Base-by-base conservation (phyloP, 495 filamentous ascomycete species). In the Neurospora cerealis region DNA sequence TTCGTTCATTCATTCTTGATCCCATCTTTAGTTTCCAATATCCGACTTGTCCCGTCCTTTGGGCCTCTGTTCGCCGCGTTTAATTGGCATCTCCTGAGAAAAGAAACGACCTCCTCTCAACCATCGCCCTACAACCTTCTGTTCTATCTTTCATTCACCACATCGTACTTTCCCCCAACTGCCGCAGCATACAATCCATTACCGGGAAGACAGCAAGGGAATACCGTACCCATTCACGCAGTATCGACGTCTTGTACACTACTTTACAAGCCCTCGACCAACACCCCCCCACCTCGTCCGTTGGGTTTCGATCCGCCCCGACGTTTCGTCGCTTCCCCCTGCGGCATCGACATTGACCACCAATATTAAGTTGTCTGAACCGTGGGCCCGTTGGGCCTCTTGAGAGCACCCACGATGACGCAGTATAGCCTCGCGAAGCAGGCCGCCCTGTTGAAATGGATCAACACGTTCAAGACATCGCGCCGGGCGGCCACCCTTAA, bases 401-500 rank as follows among this genome's bases (percentile, higher is more conserved):
- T 40, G 38, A n/a, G 40, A 60, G 1, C 10, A 9, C 48, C 71
- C 32, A 73, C 70, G 60, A 82, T 82, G 81, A 71, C 79, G 21
- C 79, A 75, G 41, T 78, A 78, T 70, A 79, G 75, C 71, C 69
- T 71, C 19, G 74, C 70, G 69, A 79, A 79, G 54, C 82, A 84
- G 71, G 74, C 75, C 48, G 85, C 85, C 62, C 78, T 87, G 71
- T 77, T 87, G 72, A 82, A 81, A 81, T 86, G 84, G 84, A 82
- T 85, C 73, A 79, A 78, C 74, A 77, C 80, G 2, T 83, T 83
- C 74, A 77, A 81, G 37, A 79, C 77, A 66, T 69, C 75, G 62
- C 78, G 74, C 70, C 80, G 77, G 74, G 80, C 79, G 74, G 77
- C 75, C 69, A 74, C 76, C 13, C 75, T 83, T 28, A 87, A 88